Evolutionary conservation across 2,329 filamentous ascomycete genomes (phyloP).

Genomic region (Curvularia eragrostidis): DNA sequence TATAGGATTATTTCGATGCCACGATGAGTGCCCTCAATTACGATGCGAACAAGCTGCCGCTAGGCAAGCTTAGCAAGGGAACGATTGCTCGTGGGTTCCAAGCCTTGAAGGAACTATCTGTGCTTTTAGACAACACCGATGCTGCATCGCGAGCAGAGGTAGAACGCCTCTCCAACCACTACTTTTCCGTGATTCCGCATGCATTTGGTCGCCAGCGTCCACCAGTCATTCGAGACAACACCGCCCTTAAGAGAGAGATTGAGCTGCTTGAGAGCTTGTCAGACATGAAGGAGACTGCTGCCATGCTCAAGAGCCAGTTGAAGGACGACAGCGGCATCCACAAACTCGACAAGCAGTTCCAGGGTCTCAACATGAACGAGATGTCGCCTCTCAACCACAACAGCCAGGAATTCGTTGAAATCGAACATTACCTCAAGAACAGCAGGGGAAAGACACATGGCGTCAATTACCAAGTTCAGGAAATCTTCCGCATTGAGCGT

Average conservation of each 20-base stretch:
- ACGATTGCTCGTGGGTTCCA: conserved; percentile 79
- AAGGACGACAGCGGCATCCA: conserved; percentile 62
- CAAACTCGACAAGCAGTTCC: conserved; percentile 74
- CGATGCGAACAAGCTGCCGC: conserved; percentile 76
- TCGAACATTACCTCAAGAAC: conserved; percentile 70
- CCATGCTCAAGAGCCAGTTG: conserved; percentile 73
- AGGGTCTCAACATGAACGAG: conserved; percentile 73
- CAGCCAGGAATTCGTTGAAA: conserved; percentile 68
- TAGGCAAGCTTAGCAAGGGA: conserved; percentile 82
- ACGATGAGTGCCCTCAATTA: conserved; percentile 74
- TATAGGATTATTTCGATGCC: conserved; percentile 66
- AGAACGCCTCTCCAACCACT: conserved; percentile 74
- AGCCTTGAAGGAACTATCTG: conserved; percentile 75
- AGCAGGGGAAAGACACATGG: conserved; percentile 73
- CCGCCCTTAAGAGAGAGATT: conserved; percentile 74
- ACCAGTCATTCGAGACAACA: conserved; percentile 66
- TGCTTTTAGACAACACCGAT: conserved; percentile 64
- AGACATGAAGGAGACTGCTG: conserved; percentile 82
- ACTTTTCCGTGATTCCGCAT: conserved; percentile 84
- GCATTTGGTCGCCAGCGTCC: conserved; percentile 76
- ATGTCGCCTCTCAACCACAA: conserved; percentile 71
- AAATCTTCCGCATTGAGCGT: conserved; percentile 85
- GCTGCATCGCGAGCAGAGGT: conserved; percentile 59
- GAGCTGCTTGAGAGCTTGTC: conserved; percentile 80
- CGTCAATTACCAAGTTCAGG: conserved; percentile 65